Evolutionary conservation across 2,329 filamentous ascomycete genomes (phyloP), one percentile per base, ranked within the genome.

Genomic region (Dactylellina drechsleri): DNA sequence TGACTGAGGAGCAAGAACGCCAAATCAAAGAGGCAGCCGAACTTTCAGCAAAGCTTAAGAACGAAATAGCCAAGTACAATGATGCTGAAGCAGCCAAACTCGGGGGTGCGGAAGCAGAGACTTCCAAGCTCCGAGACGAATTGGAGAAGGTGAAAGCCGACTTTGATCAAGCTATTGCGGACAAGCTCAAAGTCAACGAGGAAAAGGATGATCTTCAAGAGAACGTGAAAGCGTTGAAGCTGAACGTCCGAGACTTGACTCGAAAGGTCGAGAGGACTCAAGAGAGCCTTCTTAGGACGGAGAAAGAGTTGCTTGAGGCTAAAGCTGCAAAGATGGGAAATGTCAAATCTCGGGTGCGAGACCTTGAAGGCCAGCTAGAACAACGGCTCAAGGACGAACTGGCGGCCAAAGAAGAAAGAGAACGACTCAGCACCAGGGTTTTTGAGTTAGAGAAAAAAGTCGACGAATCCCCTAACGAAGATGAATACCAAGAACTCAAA

Each of bases 401-500:
- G 16, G 70, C 61, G 6, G 70, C 70, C 8, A 66, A 67, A 43
- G 57, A 74, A 26, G 70, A 74, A 43, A 66, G 70, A 23, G 70
- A 74, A 45, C 54, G 47, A 2, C 62, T 74, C 23, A 74, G 53
- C n/a, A 41, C 26, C 18, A 26, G 62, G n/a, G 70, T 74, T 8
- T 49, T 62, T 26, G 70, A 74, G 16, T 57, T 74, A 26, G 45
- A 74, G 36, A 66, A 74, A 26, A 52, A 74, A 54, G 62, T 74
- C 10, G 70, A 74, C 36, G 49, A 66, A 43, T 66, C 62, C 20
- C 70, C 62, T 2, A 67, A 61, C 15, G 70, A 74, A 50, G 31
- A 54, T 12, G 70, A 74, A 7, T 26, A 61, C 36, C 58, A 56
- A 43, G 43, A 67, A n/a, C 70, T 74, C 40, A 56, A 57, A 15